phyloP scores from a whole-genome alignment of 176 grass and related monocot genomes.

The Oryza brachyantha region DNA sequence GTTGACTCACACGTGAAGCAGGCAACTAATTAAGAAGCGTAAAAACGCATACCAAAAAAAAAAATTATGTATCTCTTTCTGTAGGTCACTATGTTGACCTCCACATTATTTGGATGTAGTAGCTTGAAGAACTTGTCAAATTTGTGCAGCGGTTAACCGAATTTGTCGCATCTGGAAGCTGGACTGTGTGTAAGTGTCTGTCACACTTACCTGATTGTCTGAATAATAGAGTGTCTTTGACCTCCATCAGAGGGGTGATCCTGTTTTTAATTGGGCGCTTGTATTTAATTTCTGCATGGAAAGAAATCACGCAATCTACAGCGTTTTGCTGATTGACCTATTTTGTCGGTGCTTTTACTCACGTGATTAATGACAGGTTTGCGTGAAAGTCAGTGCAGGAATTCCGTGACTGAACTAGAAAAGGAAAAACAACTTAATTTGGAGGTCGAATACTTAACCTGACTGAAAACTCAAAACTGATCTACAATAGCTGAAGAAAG shows the following conservation, averaged over 20 bases:
- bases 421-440: no score
- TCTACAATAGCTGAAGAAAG: background rate
- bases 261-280: background rate
- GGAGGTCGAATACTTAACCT: no score
- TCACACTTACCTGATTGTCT: background rate
- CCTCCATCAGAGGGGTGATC: background rate
- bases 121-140: no score
- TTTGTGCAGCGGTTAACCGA: background rate
- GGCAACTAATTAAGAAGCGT: background rate
- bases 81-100: no score
- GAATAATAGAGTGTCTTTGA: no score
- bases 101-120: background rate
- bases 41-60: background rate
- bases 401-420: no score
- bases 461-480: no score
- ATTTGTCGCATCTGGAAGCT: background rate
- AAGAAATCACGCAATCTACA: no score
- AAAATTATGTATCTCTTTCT: no score
- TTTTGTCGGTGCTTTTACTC: background rate
- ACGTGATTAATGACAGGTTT: background rate
- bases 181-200: background rate
- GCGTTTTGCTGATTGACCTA: background rate
- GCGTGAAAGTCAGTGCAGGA: background rate
- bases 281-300: background rate
- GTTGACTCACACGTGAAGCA: background rate